These are phyloP conservation scores for Leccinellum albellum DNA, from an alignment of 768 basidiomycete species.

Conservation along the genomic window DNA sequence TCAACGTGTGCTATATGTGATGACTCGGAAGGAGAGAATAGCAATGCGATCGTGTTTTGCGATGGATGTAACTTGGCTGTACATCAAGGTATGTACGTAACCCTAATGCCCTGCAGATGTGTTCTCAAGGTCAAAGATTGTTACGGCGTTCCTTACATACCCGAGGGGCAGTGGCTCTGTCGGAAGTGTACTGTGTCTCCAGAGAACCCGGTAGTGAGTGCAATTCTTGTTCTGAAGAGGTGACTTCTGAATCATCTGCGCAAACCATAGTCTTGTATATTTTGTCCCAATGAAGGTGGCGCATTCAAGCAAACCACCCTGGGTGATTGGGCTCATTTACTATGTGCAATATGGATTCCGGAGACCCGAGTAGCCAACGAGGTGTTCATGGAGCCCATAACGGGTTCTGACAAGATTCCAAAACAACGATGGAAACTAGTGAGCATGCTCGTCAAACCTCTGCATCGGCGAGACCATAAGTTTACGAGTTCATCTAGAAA, in stretches of 20 bases:
- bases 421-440: constrained; percentile 95
- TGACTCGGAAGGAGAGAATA: constrained; percentile 97
- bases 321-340: constrained; percentile 92
- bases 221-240: background rate
- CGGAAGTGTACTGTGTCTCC: constrained; percentile 98
- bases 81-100: constrained; percentile 79
- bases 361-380: constrained; percentile 91
- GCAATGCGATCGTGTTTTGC: constrained; percentile 98
- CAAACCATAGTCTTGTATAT: constrained; percentile 71
- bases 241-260: background rate
- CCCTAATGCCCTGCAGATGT: background rate
- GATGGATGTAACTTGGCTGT: constrained; percentile 99
- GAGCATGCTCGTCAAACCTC: constrained; percentile 27
- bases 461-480: background rate
- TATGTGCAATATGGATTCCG: constrained; percentile 97
- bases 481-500: constrained; percentile 36
- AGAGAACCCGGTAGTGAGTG: constrained; percentile 86
- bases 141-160: constrained; percentile 98
- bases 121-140: constrained; percentile 62
- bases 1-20: constrained; percentile 97
- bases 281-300: constrained; percentile 95
- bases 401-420: constrained; percentile 80
- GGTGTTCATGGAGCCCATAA: constrained; percentile 97
- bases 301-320: constrained; percentile 96
- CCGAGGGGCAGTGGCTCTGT: constrained; percentile 99